These are phyloP conservation scores for Sutorius eximius DNA, from an alignment of 1,284 basidiomycete species.

Conservation along the genomic window DNA sequence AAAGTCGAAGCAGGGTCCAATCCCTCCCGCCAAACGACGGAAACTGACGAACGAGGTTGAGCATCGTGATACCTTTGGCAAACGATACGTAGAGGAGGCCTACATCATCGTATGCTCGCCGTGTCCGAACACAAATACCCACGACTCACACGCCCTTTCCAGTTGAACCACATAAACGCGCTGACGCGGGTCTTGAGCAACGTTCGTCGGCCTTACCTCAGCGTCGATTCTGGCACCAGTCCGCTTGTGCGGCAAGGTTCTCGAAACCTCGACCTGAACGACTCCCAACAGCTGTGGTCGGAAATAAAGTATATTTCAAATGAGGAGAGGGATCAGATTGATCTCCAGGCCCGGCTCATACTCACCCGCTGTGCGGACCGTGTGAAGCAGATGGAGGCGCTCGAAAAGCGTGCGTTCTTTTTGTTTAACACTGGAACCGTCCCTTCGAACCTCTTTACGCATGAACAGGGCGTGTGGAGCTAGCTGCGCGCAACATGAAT, in stretches of 20 bases:
- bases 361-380: conserved; percentile 80
- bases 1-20: conserved; percentile 43
- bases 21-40: conserved; percentile 52
- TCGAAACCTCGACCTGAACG: conserved; percentile 56
- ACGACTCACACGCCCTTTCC: conserved; percentile 4
- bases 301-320: conserved; percentile 75
- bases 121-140: background rate
- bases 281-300: conserved; percentile 57
- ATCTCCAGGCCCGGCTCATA: conserved; percentile 82
- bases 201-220: conserved; percentile 78
- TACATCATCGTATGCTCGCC: conserved; percentile 62
- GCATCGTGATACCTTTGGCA: conserved; percentile 49
- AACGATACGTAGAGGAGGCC: conserved; percentile 70
- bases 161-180: conserved; percentile 73
- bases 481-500: conserved; percentile 59
- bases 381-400: conserved; percentile 79
- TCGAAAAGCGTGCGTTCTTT: conserved; percentile 74
- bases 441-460: conserved; percentile 8
- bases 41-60: conserved; percentile 42
- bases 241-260: conserved; percentile 50
- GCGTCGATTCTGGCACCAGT: conserved; percentile 58
- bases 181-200: conserved; percentile 67
- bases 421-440: conserved; percentile 7
- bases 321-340: conserved; percentile 87
- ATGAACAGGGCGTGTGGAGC: conserved; percentile 60